Conservation (phyloP, 306 rosid genomes). For the Dryas alaskensis region DNA sequence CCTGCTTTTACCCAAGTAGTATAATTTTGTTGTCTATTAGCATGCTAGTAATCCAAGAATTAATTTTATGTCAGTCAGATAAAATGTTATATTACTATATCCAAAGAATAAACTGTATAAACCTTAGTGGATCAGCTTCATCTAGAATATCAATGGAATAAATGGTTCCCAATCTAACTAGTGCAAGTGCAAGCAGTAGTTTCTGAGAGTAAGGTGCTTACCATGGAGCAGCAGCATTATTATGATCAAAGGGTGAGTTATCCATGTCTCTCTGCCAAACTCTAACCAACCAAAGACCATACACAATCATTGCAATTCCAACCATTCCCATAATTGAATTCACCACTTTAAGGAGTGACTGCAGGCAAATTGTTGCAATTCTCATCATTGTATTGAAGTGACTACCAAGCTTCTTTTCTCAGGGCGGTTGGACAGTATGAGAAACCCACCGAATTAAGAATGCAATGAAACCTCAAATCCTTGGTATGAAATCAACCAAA, state of each 20-base stretch:
- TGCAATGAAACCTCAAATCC: not conserved
- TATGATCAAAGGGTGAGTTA: not conserved
- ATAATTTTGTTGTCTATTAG: too few species aligned
- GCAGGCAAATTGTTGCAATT: slow-evolving; percentile 24
- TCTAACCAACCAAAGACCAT: slow-evolving; percentile 34
- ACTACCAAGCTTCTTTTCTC: not conserved
- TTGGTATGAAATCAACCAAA: not conserved
- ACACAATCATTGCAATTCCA: slow-evolving; percentile 44
- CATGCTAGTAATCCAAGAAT: too few species aligned
- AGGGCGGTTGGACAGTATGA: not conserved
- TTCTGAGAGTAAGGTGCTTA: slow-evolving; percentile 5
- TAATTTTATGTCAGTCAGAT: too few species aligned
- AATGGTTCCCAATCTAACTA: not conserved
- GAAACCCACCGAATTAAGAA: not conserved
- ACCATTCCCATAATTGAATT: slow-evolving; percentile 37
- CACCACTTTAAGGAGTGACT: slow-evolving; percentile 30
- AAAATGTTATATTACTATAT: too few species aligned
- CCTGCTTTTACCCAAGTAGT: too few species aligned
- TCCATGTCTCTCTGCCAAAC: slow-evolving; percentile 39
- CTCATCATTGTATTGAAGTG: slow-evolving; percentile 9
- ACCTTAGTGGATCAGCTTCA: too few species aligned
- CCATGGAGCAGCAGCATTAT: slow-evolving; percentile 25
- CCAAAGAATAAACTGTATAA: too few species aligned
- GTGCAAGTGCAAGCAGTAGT: too few species aligned
- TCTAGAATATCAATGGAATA: not conserved